Conservation (phyloP, 2,329 filamentous ascomycete genomes). For the Arthrobotrys musiformis region DNA sequence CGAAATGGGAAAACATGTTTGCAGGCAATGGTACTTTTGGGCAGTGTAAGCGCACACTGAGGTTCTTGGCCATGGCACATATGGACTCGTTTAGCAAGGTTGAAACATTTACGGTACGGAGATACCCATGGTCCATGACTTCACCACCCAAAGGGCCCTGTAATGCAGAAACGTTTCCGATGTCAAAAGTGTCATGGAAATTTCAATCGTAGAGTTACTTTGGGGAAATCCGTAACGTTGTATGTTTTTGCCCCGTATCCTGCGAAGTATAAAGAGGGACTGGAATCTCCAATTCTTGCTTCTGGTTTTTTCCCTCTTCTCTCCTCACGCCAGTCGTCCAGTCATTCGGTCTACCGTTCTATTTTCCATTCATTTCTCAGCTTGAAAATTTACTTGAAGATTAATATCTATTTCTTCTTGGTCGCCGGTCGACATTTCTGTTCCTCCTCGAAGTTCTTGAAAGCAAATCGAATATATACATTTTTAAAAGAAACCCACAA, state of each 20-base stretch:
- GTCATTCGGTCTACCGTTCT: constrained; percentile 40
- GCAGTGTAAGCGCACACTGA: constrained; percentile 20
- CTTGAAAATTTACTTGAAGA: constrained; percentile 14
- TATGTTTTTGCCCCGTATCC: not conserved
- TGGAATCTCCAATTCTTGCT: not conserved
- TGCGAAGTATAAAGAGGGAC: constrained; percentile 22
- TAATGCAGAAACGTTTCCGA: constrained; percentile 46
- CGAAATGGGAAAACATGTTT: constrained; percentile 1
- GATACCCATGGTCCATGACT: constrained; percentile 19
- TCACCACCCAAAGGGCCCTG: constrained; percentile 3
- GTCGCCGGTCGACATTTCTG: constrained; percentile 55
- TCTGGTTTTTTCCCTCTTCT: constrained; percentile 28
- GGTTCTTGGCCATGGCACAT: not conserved
- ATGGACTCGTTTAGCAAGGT: not conserved
- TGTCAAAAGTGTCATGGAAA: constrained; percentile 28
- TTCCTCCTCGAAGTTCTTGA: constrained; percentile 34
- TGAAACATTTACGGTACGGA: constrained; percentile 31
- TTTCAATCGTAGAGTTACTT: not conserved
- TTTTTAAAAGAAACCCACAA: too few relatives aligned
- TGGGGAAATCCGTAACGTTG: constrained; percentile 1
- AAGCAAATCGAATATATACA: constrained; percentile 4
- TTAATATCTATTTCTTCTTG: constrained; percentile 34
- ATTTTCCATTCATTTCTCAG: constrained; percentile 41
- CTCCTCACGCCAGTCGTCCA: constrained; percentile 54
- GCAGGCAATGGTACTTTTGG: not conserved